A percentile compares a stretch with the other conserved stretches of the same genome.
phyloP scores from a whole-genome alignment of 176 grass and related monocot species.

The Ensete glaucum region DNA sequence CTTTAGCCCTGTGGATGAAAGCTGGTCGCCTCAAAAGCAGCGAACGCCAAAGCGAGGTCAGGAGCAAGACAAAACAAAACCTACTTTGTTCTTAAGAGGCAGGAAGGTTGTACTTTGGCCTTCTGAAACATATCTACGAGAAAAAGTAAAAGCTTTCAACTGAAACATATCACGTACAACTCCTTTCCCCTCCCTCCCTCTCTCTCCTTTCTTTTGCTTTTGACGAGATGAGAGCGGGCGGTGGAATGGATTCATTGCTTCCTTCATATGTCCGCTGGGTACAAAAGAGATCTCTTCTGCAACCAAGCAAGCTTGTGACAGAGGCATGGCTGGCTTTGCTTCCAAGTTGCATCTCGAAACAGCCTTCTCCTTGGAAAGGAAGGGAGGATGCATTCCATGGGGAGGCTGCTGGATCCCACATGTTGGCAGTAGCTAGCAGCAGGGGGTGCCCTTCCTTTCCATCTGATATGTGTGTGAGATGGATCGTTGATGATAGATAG shows the following conservation, averaged over 20 bases:
- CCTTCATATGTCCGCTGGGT: not conserved
- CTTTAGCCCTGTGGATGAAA: constrained; percentile 8
- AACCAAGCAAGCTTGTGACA: not conserved
- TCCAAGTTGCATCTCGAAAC: not conserved
- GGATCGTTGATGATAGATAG: no score
- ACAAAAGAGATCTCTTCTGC: not conserved
- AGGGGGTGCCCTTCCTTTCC: no score
- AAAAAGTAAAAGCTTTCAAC: constrained; percentile 5
- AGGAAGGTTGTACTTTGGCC: constrained; percentile 6
- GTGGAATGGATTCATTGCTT: not conserved
- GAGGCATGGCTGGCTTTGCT: constrained; percentile 5
- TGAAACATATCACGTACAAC: not conserved
- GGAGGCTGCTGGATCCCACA: not conserved
- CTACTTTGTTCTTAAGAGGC: not conserved
- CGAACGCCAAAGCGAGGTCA: not conserved
- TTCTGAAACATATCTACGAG: constrained; percentile 1
- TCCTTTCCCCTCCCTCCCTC: not conserved
- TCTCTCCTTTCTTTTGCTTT: not conserved
- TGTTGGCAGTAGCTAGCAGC: not conserved
- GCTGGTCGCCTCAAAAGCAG: constrained; percentile 1
- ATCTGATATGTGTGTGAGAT: no score
- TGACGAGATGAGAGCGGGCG: not conserved
- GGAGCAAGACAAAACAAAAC: not conserved
- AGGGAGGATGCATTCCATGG: not conserved
- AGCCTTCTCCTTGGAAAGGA: not conserved